phyloP scores from a whole-genome alignment of 192 early-diverging fungal genomes.

The Mortierella alpina region DNA sequence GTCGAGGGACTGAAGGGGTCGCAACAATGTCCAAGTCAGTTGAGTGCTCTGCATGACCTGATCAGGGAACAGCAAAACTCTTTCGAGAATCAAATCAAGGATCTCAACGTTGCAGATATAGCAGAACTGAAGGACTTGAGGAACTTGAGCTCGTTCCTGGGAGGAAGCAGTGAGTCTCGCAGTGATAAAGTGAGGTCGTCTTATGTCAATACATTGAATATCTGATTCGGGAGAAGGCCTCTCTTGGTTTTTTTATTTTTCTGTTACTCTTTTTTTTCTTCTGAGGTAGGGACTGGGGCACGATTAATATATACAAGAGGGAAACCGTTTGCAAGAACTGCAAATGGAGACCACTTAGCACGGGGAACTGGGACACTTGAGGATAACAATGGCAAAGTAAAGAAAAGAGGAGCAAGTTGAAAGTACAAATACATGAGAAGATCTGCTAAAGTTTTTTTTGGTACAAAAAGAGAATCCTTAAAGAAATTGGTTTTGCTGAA shows the following conservation, averaged over 20 bases:
- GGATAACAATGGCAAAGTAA: slow-evolving; percentile 16
- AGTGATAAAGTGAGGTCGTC: not conserved
- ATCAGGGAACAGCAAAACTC: too few species aligned
- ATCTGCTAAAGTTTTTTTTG: slow-evolving; percentile 20
- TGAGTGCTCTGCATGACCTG: too few species aligned
- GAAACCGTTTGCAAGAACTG: slow-evolving; percentile 14
- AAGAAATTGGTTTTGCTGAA: slow-evolving; percentile 10
- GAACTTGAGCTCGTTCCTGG: too few species aligned
- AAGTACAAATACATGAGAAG: slow-evolving; percentile 36
- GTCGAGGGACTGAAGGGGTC: not conserved
- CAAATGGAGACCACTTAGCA: not conserved
- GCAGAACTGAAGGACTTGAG: too few species aligned
- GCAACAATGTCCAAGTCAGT: too few species aligned
- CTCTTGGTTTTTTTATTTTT: slow-evolving; percentile 8
- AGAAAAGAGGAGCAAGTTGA: slow-evolving; percentile 13
- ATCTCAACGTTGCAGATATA: too few species aligned
- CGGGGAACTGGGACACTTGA: slow-evolving; percentile 9
- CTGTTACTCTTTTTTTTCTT: slow-evolving; percentile 14
- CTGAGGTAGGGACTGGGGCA: slow-evolving; percentile 9
- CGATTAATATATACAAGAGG: slow-evolving; percentile 22
- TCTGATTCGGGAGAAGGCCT: not conserved
- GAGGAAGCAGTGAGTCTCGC: too few species aligned
- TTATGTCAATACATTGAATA: not conserved
- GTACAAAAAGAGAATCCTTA: slow-evolving; percentile 4
- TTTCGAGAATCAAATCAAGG: too few species aligned